A percentile compares a stretch with the other conserved stretches of the same genome.
These are phyloP conservation scores for Bipolaris gigantea DNA, from an alignment of 2,329 filamentous ascomycete genomes.

Conservation along the genomic window DNA sequence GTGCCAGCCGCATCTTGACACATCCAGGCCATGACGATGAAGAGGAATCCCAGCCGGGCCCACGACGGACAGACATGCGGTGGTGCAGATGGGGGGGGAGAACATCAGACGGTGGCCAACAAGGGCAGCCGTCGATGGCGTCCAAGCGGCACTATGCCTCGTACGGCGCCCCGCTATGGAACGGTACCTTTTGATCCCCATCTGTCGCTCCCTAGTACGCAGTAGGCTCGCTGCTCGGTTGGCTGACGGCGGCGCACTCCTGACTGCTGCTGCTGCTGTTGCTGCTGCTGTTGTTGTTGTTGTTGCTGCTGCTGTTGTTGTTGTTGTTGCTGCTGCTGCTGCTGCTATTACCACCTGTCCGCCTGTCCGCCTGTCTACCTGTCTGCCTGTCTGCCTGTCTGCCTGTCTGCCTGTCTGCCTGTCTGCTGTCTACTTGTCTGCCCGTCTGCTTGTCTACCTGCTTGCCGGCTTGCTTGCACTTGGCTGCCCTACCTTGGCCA, in stretches of 20 bases:
- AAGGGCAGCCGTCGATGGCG: conserved; percentile 5
- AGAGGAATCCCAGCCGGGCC: too few species aligned
- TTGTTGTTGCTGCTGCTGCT: too few species aligned
- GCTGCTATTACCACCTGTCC: too few species aligned
- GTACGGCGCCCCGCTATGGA: conserved; percentile 11
- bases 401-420: too few species aligned
- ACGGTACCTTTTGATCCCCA: conserved; percentile 5
- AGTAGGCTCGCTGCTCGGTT: neutral
- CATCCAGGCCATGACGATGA: neutral
- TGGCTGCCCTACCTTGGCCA: neutral
- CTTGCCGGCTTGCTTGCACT: too few species aligned
- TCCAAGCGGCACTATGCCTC: conserved; percentile 10
- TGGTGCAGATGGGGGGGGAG: conserved; percentile 1
- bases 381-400: too few species aligned
- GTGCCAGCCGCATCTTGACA: neutral
- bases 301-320: too few species aligned
- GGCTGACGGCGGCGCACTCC: conserved; percentile 17
- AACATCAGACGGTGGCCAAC: conserved; percentile 1
- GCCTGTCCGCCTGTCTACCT: too few species aligned
- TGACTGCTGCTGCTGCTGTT: neutral
- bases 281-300: too few species aligned
- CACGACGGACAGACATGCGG: neutral
- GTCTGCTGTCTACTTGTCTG: too few species aligned
- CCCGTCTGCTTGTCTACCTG: too few species aligned
- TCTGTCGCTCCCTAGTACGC: too few species aligned